Evolutionary conservation across 257 asterid species (phyloP).

Genomic region (Nicotiana sylvestris): DNA sequence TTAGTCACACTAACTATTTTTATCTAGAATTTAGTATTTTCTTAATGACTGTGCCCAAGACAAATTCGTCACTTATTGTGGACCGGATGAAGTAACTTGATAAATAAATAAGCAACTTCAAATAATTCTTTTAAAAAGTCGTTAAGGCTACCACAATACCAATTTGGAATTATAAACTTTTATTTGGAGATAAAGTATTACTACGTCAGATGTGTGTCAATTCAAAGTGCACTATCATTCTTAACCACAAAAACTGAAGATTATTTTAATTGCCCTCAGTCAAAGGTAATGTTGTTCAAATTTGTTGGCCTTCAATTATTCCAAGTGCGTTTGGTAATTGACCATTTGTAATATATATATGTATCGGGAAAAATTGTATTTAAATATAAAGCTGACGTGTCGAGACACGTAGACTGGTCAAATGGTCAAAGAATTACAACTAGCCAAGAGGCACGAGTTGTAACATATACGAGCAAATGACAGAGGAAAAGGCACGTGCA

Average conservation of each 20-base stretch:
- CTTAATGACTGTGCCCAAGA: too few species aligned
- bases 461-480: too few species aligned
- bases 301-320: background rate
- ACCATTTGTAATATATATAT: background rate
- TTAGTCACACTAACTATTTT: too few species aligned
- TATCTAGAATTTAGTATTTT: too few species aligned
- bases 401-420: too few species aligned
- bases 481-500: too few species aligned
- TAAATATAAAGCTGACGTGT: too few species aligned
- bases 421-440: too few species aligned
- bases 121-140: background rate
- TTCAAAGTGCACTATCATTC: background rate
- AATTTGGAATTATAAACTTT: background rate
- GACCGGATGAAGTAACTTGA: background rate
- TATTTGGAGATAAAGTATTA: background rate
- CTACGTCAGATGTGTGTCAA: background rate
- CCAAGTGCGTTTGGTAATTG: background rate
- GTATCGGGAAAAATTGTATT: too few species aligned
- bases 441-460: too few species aligned
- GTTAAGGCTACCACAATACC: background rate
- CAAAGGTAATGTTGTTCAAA: constrained; percentile 6
- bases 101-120: background rate
- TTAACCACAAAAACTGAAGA: background rate
- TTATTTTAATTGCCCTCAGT: background rate
- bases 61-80: too few species aligned